Conservation (phyloP, 345 rosid genomes). For the Pugionium dolabratum region DNA sequence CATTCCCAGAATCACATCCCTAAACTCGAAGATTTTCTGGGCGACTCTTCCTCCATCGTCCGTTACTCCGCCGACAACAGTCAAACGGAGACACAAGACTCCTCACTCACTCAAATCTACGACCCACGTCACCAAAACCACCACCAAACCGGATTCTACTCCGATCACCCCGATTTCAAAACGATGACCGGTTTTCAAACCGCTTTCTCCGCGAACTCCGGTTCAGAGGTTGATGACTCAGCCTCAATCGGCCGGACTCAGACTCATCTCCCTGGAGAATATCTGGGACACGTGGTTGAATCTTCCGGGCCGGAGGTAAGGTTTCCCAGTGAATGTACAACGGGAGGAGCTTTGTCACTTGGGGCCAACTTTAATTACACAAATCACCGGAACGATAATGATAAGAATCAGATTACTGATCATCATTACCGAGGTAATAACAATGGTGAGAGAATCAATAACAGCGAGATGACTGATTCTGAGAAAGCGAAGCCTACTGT, state of each 20-base stretch:
- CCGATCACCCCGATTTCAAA: constrained; percentile 70
- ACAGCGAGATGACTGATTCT: constrained; percentile 24
- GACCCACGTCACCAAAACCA: constrained; percentile 46
- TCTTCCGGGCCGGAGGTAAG: constrained; percentile 63
- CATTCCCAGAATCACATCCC: constrained; percentile 57
- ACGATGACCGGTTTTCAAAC: constrained; percentile 66
- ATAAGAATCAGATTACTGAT: constrained; percentile 17
- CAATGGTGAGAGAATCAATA: constrained; percentile 22
- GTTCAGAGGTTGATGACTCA: constrained; percentile 91
- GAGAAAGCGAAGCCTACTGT: constrained; percentile 45
- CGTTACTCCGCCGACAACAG: constrained; percentile 61
- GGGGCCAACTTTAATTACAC: constrained; percentile 45
- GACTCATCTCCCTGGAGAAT: constrained; percentile 53
- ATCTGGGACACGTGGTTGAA: constrained; percentile 58
- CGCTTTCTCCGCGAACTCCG: constrained; percentile 75
- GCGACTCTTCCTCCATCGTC: constrained; percentile 68
- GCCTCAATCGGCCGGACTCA: constrained; percentile 50
- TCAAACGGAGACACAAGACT: constrained; percentile 84
- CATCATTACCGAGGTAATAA: constrained; percentile 27
- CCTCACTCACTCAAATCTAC: constrained; percentile 81
- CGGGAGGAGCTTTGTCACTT: constrained; percentile 66
- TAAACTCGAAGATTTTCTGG: constrained; percentile 89
- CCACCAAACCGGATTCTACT: constrained; percentile 52
- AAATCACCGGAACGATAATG: too few species aligned
- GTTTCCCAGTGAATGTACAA: constrained; percentile 41